Conservation (phyloP, 805 yeast genomes). For the Ogataea corticis region DNA sequence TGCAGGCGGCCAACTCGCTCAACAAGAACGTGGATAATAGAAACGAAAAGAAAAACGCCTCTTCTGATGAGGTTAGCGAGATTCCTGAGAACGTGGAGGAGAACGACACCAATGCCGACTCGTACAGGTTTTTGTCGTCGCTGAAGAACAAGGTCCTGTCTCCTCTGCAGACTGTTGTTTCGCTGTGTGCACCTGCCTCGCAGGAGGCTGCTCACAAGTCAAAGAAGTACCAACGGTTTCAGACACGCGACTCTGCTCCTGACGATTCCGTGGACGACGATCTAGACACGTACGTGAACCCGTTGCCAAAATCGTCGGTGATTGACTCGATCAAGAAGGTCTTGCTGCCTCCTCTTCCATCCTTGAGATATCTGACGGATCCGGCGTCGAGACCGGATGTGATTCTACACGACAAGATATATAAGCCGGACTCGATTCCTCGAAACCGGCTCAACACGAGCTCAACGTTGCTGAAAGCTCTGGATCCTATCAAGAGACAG, state of each 20-base stretch:
- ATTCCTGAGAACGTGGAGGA: slow-evolving; percentile 32
- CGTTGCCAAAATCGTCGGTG: slow-evolving; percentile 71
- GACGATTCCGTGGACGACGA: slow-evolving; percentile 14
- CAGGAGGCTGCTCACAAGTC: slow-evolving; percentile 18
- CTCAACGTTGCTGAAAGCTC: slow-evolving; percentile 22
- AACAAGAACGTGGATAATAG: slow-evolving; percentile 7
- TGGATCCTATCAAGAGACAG: slow-evolving; percentile 40
- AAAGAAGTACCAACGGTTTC: slow-evolving; percentile 32
- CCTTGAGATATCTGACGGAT: slow-evolving; percentile 61
- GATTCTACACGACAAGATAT: slow-evolving; percentile 81
- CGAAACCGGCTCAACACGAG: slow-evolving; percentile 29
- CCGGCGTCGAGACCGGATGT: slow-evolving; percentile 61
- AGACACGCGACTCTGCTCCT: slow-evolving; percentile 23
- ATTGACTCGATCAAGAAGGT: slow-evolving; percentile 76
- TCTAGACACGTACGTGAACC: slow-evolving; percentile 10
- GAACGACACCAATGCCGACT: not conserved
- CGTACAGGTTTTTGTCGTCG: slow-evolving; percentile 11
- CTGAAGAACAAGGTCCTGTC: slow-evolving; percentile 27
- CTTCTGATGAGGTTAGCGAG: slow-evolving; percentile 25
- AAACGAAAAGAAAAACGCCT: not conserved
- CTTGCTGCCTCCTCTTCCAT: slow-evolving; percentile 79
- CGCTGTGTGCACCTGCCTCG: slow-evolving; percentile 41
- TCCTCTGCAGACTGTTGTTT: slow-evolving; percentile 48
- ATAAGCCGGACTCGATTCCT: slow-evolving; percentile 58
- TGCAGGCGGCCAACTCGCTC: slow-evolving; percentile 16